These are phyloP conservation scores for Cercophora newfieldiana DNA, from an alignment of 495 filamentous ascomycete species.

Conservation along the genomic window DNA sequence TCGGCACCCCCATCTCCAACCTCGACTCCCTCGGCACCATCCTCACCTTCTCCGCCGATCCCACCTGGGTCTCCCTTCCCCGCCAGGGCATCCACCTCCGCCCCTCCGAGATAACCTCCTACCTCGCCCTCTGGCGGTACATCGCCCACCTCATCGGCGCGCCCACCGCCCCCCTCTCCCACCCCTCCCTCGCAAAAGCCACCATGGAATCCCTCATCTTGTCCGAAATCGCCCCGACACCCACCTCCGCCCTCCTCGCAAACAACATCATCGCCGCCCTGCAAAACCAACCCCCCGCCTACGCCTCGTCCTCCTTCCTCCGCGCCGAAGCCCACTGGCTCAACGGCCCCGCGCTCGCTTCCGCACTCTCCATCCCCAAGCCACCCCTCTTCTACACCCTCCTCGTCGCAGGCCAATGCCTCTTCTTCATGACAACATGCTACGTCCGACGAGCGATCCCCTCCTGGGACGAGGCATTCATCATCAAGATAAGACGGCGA, in stretches of 20 bases:
- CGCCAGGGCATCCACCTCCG: constrained; percentile 69
- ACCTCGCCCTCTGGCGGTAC: constrained; percentile 74
- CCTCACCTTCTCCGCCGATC: constrained; percentile 61
- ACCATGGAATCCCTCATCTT: constrained; percentile 66
- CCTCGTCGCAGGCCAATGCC: constrained; percentile 66
- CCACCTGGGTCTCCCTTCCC: constrained; percentile 69
- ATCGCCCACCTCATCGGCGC: constrained; percentile 71
- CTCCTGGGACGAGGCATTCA: constrained; percentile 58
- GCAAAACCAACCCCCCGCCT: constrained; percentile 61
- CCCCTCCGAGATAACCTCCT: constrained; percentile 64
- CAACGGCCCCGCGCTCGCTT: constrained; percentile 63
- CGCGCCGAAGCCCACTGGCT: constrained; percentile 67
- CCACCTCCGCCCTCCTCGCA: constrained; percentile 60
- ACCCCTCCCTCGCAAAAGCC: constrained; percentile 52
- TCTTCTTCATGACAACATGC: constrained; percentile 58
- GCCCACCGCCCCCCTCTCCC: constrained; percentile 59
- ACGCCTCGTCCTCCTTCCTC: constrained; percentile 62
- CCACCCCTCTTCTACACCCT: constrained; percentile 58
- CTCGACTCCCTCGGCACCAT: constrained; percentile 73
- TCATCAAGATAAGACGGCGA: constrained; percentile 33
- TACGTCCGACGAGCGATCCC: constrained; percentile 58
- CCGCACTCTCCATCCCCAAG: constrained; percentile 59
- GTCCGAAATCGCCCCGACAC: constrained; percentile 63
- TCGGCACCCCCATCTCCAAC: constrained; percentile 72
- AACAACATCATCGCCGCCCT: constrained; percentile 73